phyloP scores from a whole-genome alignment of 1,284 basidiomycete genomes.

The Cryptococcus sp. region DNA sequence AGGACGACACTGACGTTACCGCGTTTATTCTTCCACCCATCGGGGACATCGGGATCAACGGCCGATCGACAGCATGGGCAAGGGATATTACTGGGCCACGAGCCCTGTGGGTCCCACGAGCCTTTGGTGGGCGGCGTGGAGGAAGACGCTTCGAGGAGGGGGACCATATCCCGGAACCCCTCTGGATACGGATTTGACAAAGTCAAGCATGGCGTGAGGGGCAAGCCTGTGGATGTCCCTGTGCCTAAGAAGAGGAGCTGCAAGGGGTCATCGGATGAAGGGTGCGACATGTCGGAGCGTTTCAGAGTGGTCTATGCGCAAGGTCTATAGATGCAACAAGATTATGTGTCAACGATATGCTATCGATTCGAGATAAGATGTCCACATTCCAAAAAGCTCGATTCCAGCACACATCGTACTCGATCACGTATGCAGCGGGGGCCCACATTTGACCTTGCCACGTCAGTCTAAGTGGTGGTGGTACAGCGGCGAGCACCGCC shows the following conservation, averaged over 20 bases:
- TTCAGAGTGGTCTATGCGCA: no score
- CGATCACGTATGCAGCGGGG: no score
- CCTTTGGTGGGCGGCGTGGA: slow-evolving; percentile 2
- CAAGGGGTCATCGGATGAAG: slow-evolving; percentile 20
- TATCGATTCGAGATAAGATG: no score
- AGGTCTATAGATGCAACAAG: no score
- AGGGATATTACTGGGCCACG: slow-evolving; percentile 43
- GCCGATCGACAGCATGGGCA: slow-evolving; percentile 48
- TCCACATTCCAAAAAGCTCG: no score
- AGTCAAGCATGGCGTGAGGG: slow-evolving; percentile 50
- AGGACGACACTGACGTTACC: slow-evolving; percentile 51
- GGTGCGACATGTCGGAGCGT: neutral
- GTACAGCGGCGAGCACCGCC: no score
- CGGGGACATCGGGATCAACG: slow-evolving; percentile 39
- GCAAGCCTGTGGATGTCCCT: slow-evolving; percentile 51
- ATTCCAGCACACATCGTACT: no score
- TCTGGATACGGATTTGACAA: slow-evolving; percentile 31
- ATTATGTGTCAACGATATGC: no score
- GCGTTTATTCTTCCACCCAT: slow-evolving; percentile 50
- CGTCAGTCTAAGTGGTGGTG: no score
- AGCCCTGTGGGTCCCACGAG: slow-evolving; percentile 29
- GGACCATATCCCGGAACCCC: slow-evolving; percentile 25
- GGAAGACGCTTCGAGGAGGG: slow-evolving; percentile 18
- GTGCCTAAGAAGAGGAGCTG: slow-evolving; percentile 52
- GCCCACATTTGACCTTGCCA: no score